A percentile compares a stretch with the other conserved stretches of the same genome.
These are phyloP conservation scores for Zopfochytrium polystomum DNA, from an alignment of 371 early-diverging fungal species.

Conservation along the genomic window DNA sequence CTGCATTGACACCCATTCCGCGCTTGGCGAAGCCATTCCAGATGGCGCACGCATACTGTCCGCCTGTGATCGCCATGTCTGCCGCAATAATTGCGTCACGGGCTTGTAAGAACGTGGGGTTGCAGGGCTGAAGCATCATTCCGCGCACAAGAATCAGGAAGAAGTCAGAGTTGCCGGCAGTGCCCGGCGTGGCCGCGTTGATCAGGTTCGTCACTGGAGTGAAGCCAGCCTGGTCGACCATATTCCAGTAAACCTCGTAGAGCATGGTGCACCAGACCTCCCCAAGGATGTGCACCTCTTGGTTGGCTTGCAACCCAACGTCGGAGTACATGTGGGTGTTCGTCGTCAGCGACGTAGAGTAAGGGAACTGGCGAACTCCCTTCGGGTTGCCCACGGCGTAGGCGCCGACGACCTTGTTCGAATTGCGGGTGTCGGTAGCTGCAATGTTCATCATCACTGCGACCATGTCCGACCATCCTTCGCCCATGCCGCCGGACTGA, in stretches of 20 bases:
- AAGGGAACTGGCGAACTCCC: constrained; percentile 30
- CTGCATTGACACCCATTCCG: constrained; percentile 81
- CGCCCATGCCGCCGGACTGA: constrained; percentile 33
- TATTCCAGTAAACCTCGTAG: constrained; percentile 83
- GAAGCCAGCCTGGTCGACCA: constrained; percentile 64
- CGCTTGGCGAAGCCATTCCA: constrained; percentile 88
- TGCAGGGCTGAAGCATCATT: no score
- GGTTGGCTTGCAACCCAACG: neutral
- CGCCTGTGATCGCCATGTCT: constrained; percentile 69
- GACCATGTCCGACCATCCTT: constrained; percentile 30
- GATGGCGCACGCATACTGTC: constrained; percentile 74
- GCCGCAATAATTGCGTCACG: constrained; percentile 88
- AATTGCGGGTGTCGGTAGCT: constrained; percentile 24
- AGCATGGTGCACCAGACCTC: constrained; percentile 51
- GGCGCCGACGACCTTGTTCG: constrained; percentile 24
- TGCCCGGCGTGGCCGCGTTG: neutral
- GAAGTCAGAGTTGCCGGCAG: constrained; percentile 57
- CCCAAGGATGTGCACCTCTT: constrained; percentile 37
- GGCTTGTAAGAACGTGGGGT: constrained; percentile 80
- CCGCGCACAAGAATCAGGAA: no score
- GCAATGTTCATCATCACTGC: constrained; percentile 16
- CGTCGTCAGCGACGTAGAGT: constrained; percentile 30
- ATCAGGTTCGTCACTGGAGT: no score
- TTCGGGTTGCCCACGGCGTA: constrained; percentile 39
- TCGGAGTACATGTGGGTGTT: constrained; percentile 30